Evolutionary conservation across 371 early-diverging fungal species (phyloP), one percentile per base, ranked within the genome.

Genomic region (Chytridiales sp.): DNA sequence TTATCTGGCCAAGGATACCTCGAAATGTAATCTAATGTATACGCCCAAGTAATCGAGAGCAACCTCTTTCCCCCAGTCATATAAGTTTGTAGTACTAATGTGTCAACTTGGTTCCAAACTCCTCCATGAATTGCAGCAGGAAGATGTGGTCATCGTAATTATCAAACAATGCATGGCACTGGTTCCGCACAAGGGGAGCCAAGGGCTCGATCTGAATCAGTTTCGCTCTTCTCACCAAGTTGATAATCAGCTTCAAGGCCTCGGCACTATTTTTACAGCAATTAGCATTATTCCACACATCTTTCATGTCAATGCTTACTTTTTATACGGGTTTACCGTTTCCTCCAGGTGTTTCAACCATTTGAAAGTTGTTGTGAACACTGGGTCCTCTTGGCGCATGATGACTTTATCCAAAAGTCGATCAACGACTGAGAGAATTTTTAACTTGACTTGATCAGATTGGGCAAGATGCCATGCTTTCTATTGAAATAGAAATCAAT

Each of bases 301-400:
- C 3, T 2, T 11, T 27, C 0, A 27, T 2, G 0, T 19, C 57
- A 53, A 53, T 38, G 17, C 3, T 22, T 58, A 73, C 68, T 61
- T 72, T 56, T 71, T 68, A 49, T 62, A 71, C 11, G 72, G 64
- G 22, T 47, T 61, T 4, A 75, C 52, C 4, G 67, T 73, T 39
- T 73, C 68, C 56, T 76, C 76, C 35, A 73, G 40, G 21, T 57
- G 62, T 44, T 61, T 63, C 21, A 76, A 59, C 76, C 76, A 76
- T 39, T 61, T 52, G 58, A 59, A 66, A 3, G 55, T 38, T 3
- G 55, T 60, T 5, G 39, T 34, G 42, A 76, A 76, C 21, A 56
- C 56, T 1, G 69, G 41, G 38, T 76, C 71, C 26, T 59, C 61
- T 29, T 68, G 53, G n/a, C 62, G 54, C 76, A 76, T 71, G 6